phyloP scores from a whole-genome alignment of 306 rosid genomes.

The Arachis stenosperma region DNA sequence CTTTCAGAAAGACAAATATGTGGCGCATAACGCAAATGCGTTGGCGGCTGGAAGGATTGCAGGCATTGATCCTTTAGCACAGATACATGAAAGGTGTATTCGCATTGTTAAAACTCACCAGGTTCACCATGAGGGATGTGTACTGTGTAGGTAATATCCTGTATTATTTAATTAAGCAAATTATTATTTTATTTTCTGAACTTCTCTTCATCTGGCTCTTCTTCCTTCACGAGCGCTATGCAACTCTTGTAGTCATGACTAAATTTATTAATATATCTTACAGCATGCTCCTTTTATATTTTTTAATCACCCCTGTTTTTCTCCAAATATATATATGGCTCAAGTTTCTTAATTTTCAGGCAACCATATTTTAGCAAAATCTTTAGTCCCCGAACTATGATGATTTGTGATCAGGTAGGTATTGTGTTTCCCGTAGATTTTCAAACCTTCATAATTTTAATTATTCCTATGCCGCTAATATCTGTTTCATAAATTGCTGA shows the following conservation, averaged over 20 bases:
- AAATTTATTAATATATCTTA: background rate
- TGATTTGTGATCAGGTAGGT: constrained; percentile 87
- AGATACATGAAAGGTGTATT: constrained; percentile 70
- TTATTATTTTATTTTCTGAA: background rate
- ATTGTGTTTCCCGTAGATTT: background rate
- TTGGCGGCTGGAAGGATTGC: constrained; percentile 73
- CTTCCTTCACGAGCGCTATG: background rate
- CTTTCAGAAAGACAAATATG: constrained; percentile 51
- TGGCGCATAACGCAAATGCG: constrained; percentile 62
- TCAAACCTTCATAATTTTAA: background rate
- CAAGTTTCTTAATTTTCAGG: constrained; percentile 44
- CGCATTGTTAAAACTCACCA: constrained; percentile 62
- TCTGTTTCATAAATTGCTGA: constrained; percentile 12
- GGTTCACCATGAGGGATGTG: constrained; percentile 70
- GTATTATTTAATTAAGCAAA: background rate
- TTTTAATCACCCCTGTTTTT: background rate
- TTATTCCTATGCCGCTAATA: background rate
- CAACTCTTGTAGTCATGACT: background rate
- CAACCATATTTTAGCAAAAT: constrained; percentile 58
- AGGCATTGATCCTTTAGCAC: constrained; percentile 70
- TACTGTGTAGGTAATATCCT: constrained; percentile 64
- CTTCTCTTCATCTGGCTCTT: background rate
- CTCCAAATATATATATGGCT: background rate
- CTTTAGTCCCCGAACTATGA: constrained; percentile 73
- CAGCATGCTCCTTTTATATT: background rate